A percentile compares a stretch with the other conserved stretches of the same genome.
Evolutionary conservation across 768 basidiomycete genomes (phyloP).

Genomic region (Hortiboletus campestris): DNA sequence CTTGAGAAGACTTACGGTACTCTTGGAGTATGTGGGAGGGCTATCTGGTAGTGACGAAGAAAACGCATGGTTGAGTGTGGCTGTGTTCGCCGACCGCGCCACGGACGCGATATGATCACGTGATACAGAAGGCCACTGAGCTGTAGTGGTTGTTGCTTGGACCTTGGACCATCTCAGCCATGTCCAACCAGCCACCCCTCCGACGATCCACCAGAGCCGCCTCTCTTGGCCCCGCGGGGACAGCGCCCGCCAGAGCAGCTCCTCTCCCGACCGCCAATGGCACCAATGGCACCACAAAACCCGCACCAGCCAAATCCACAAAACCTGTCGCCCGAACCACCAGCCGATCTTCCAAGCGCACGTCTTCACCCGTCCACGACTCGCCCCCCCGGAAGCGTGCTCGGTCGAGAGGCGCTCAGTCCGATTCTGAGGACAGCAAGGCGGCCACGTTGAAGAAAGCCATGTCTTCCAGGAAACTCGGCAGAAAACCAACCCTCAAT

Average conservation of each 20-base stretch:
- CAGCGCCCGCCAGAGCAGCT: conserved; percentile 27
- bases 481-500: conserved; percentile 30
- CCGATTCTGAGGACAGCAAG: conserved; percentile 43
- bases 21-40: not conserved
- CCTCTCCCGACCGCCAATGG: conserved; percentile 30
- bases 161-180: conserved; percentile 7
- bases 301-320: conserved; percentile 34
- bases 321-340: conserved; percentile 26
- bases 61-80: conserved; percentile 14
- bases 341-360: conserved; percentile 43
- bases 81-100: conserved; percentile 16
- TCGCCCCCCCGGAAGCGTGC: conserved; percentile 50
- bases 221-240: conserved; percentile 41
- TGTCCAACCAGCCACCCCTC: conserved; percentile 37
- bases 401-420: conserved; percentile 36
- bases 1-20: conserved; percentile 3
- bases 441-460: conserved; percentile 24
- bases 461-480: conserved; percentile 25
- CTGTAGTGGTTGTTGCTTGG: not conserved
- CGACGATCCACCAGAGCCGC: conserved; percentile 54
- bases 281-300: conserved; percentile 31
- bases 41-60: conserved; percentile 8
- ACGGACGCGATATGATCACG: conserved; percentile 28
- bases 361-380: conserved; percentile 45
- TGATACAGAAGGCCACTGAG: conserved; percentile 2